These are phyloP conservation scores for Acorus gramineus DNA, from an alignment of 106 monocot species.

Conservation along the genomic window DNA sequence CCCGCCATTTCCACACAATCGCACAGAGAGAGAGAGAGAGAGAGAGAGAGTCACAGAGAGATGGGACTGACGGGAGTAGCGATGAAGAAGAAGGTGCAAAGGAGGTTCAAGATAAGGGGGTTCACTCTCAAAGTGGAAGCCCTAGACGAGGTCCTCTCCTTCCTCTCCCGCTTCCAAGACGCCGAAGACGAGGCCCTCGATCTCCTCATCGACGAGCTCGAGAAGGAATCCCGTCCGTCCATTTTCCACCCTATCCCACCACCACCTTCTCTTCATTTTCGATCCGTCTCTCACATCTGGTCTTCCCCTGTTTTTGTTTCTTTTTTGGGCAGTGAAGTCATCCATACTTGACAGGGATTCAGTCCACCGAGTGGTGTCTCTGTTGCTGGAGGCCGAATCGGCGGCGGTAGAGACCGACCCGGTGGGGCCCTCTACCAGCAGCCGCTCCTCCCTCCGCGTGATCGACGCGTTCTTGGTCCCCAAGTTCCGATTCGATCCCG, in stretches of 20 bases:
- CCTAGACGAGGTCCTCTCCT: conserved; percentile 55
- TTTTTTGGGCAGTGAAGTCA: conserved; percentile 42
- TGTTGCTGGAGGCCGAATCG: conserved; percentile 56
- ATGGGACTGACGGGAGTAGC: conserved; percentile 7
- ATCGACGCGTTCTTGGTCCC: conserved; percentile 73
- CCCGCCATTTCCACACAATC: no score
- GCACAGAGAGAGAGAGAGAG: no score
- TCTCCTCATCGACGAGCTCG: conserved; percentile 84
- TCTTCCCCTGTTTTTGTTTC: neutral
- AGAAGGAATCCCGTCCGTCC: conserved; percentile 51
- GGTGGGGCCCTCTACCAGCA: conserved; percentile 19
- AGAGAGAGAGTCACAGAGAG: conserved; percentile 4
- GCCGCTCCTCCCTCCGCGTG: conserved; percentile 38
- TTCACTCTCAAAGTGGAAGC: conserved; percentile 79
- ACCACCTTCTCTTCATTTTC: neutral
- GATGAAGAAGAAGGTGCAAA: conserved; percentile 55
- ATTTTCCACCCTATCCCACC: neutral
- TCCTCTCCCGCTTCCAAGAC: conserved; percentile 63
- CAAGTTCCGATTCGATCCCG: conserved; percentile 67
- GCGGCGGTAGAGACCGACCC: conserved; percentile 33
- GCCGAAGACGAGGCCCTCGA: conserved; percentile 85
- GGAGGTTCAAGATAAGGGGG: conserved; percentile 72
- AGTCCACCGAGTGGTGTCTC: conserved; percentile 38
- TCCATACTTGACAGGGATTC: conserved; percentile 60
- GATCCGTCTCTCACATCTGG: neutral